Base-by-base conservation (phyloP, 1,139 yeast species). In the Zygosaccharomyces sapae region DNA sequence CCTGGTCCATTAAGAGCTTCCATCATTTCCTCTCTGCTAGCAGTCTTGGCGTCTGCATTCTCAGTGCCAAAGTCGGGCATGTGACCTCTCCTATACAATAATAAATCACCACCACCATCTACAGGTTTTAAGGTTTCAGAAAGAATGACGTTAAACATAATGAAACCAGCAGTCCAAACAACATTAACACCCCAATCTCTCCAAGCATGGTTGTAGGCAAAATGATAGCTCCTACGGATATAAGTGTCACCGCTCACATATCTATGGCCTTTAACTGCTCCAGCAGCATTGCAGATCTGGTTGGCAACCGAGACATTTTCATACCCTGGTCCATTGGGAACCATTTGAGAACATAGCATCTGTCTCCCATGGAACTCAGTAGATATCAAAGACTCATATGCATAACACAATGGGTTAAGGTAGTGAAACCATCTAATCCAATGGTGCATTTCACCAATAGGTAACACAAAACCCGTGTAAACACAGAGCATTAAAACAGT, bases 341-440 rank as follows among this genome's bases (percentile, higher is more conserved):
- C 72, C 54, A 70, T 66, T 7, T 59, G 43, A 43, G 75, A 59
- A 65, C 86, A 81, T 10, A 65, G 58, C 69, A 77, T 76, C 24
- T 69, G 62, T 49, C 79, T 68, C 22, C 72, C 73, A 52, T 74
- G 76, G 64, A 80, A 79, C 58, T 81, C 85, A 51, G 78, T 78
- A n/a, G 74, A 69, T 72, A 80, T 72, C 52, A 80, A 65, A 8
- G 78, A 63, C 61, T 79, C 86, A 55, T 76, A 80, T 6, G 73
- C 78, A 55, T 77, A 80, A 20, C 74, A 75, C 35, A 80, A 66
- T 1, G 86, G 86, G 59, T 81, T 75, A 38, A 80, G 61, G 61
- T 73, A 80, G 52, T 73, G 75, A 48, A 80, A 71, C 86, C 86
- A 80, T 63, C 77, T 70, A 47, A 78, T 77, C 84, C 84, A 79